Evolutionary conservation across 805 yeast genomes (phyloP), one percentile per base, ranked within the genome.

Genomic region (Candida schatavii): DNA sequence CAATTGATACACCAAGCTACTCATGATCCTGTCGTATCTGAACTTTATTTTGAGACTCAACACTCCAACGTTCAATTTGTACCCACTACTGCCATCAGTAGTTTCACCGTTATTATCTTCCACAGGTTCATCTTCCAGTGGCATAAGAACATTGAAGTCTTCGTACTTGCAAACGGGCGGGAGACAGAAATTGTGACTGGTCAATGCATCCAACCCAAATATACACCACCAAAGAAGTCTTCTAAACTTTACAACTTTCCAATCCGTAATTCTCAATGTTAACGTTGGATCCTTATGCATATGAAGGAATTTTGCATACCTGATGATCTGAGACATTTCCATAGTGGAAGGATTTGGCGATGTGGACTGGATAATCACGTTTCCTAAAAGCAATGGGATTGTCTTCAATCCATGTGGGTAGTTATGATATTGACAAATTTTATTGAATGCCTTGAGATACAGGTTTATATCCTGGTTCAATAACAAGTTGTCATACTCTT

Each of bases 171-270:
- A 75, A 26, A 76, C 66, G 1, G 85, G 85, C 0, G 79, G 72
- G 25, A 77, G 56, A 52, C 79, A 71, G 37, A 75, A 75, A 46
- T 79, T 78, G 44, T 78, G 72, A 29, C 83, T 72, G 6, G 80
- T 75, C 45, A 77, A 65, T 3, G 77, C 71, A 54, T 81, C 87
- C 45, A 81, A 57, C 21, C 78, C 77, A 46, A 79, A 78, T 5
- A 81, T 75, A 29, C 78, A 80, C 85, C 85, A 81, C 85, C 85
- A 81, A n/a, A 81, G 54, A 40, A 78, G 54, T 53, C 85, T 66
- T 55, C 82, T 65, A 37, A 72, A 64, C 45, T 77, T 80, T 5
- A 80, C 70, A 18, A 71, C 64, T 40, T 68, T 70, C 54, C 68
- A 62, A 46, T 78, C 76, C 2, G 69, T 63, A 28, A 78, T 67